Evolutionary conservation across 345 rosid species (phyloP).

Genomic region (Acer saccharum): DNA sequence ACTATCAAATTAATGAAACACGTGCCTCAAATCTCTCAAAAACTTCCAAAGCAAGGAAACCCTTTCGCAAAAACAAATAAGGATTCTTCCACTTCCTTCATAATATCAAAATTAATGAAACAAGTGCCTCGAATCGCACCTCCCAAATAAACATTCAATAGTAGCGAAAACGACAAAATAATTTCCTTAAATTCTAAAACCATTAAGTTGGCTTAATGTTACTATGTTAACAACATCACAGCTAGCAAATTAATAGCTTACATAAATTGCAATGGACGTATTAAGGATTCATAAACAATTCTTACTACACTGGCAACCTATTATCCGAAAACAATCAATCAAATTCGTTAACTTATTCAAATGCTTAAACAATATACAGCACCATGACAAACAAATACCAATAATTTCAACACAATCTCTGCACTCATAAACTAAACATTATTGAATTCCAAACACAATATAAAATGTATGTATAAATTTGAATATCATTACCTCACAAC

Average conservation of each 20-base stretch:
- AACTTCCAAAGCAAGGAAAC: too few relatives aligned
- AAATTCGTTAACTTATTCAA: not conserved
- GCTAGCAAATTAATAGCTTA: not conserved
- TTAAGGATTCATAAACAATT: not conserved
- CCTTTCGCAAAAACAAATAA: too few relatives aligned
- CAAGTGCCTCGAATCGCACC: not conserved
- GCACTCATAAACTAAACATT: not conserved
- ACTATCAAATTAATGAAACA: not conserved
- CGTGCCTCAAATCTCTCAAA: not conserved
- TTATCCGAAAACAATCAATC: not conserved
- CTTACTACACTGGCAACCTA: not conserved
- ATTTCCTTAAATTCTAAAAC: too few relatives aligned
- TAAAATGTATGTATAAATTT: not conserved
- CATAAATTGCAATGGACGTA: not conserved
- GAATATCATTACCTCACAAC: conserved; percentile 54
- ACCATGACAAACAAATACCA: too few relatives aligned
- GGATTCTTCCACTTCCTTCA: too few relatives aligned
- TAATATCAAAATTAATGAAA: not conserved
- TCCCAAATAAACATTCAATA: not conserved
- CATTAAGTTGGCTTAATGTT: not conserved
- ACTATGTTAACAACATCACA: not conserved
- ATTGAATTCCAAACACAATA: not conserved
- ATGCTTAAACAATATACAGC: not conserved
- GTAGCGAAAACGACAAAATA: not conserved
- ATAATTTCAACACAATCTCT: too few relatives aligned